These are phyloP conservation scores for Sophora flavescens DNA, from an alignment of 306 rosid genomes.

Conservation along the genomic window DNA sequence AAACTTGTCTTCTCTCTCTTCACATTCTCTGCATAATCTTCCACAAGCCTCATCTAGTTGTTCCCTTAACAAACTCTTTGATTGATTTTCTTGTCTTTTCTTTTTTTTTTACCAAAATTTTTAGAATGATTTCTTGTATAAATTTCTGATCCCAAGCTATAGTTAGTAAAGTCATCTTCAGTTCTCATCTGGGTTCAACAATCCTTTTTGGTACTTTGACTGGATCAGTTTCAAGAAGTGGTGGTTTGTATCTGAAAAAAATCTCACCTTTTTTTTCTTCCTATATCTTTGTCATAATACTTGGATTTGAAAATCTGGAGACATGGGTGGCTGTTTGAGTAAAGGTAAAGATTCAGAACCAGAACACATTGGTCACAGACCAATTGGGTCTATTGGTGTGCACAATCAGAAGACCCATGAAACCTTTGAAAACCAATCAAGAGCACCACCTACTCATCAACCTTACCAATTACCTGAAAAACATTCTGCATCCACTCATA, in stretches of 20 bases:
- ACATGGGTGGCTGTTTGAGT: slow-evolving; percentile 71
- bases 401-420: slow-evolving; percentile 56
- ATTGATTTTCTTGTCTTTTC: background rate
- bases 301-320: slow-evolving; percentile 37
- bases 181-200: slow-evolving; percentile 21
- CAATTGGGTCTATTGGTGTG: slow-evolving; percentile 49
- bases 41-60: slow-evolving; percentile 37
- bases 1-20: slow-evolving; percentile 40
- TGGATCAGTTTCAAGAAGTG: slow-evolving; percentile 6
- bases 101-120: background rate
- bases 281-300: background rate
- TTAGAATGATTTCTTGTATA: background rate
- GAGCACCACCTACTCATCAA: slow-evolving; percentile 43
- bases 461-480: slow-evolving; percentile 55
- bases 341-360: slow-evolving; percentile 55
- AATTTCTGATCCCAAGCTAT: slow-evolving; percentile 47
- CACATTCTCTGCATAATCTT: slow-evolving; percentile 36
- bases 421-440: slow-evolving; percentile 56
- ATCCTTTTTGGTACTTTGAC: slow-evolving; percentile 33
- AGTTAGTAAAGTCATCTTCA: background rate
- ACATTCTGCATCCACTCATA: slow-evolving; percentile 42
- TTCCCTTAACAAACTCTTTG: background rate
- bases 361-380: slow-evolving; percentile 57
- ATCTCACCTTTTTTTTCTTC: background rate
- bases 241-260: background rate